A percentile compares a stretch with the other conserved stretches of the same genome.
Conservation (phyloP, 2,329 filamentous ascomycete genomes). For the Trichoderma arundinaceum region DNA sequence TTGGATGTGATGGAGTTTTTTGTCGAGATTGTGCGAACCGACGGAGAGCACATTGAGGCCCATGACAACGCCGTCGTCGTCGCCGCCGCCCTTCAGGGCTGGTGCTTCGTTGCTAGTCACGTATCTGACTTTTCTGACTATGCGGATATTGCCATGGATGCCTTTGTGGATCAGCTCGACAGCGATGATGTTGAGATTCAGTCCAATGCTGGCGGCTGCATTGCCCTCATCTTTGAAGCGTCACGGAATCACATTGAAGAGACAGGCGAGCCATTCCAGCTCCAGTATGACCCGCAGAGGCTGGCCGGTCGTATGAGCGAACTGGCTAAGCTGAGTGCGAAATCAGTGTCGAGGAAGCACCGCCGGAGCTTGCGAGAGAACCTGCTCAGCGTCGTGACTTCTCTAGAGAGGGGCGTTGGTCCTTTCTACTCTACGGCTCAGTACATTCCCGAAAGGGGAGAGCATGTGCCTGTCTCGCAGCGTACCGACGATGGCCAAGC, state of each 20-base stretch:
- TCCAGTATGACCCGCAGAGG: constrained; percentile 58
- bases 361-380: constrained; percentile 55
- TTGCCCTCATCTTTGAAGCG: constrained; percentile 83
- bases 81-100: constrained; percentile 74
- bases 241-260: constrained; percentile 56
- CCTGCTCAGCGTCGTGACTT: constrained; percentile 59
- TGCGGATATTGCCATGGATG: constrained; percentile 75
- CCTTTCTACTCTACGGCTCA: constrained; percentile 60
- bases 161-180: constrained; percentile 84
- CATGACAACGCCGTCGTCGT: constrained; percentile 74
- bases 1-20: constrained; percentile 76
- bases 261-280: constrained; percentile 55
- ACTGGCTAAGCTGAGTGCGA: constrained; percentile 55
- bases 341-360: constrained; percentile 56
- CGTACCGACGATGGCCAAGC: constrained; percentile 51
- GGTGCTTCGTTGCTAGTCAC: constrained; percentile 80
- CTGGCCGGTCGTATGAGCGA: constrained; percentile 56
- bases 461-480: constrained; percentile 50
- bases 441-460: constrained; percentile 48
- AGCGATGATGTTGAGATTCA: constrained; percentile 75
- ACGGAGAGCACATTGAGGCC: constrained; percentile 74
- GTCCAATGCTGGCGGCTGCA: constrained; percentile 77
- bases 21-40: constrained; percentile 77
- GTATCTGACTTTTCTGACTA: constrained; percentile 75
- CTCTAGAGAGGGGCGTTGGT: constrained; percentile 59